Evolutionary conservation across 768 basidiomycete genomes (phyloP).

Genomic region (Daedaleopsis sinensis): DNA sequence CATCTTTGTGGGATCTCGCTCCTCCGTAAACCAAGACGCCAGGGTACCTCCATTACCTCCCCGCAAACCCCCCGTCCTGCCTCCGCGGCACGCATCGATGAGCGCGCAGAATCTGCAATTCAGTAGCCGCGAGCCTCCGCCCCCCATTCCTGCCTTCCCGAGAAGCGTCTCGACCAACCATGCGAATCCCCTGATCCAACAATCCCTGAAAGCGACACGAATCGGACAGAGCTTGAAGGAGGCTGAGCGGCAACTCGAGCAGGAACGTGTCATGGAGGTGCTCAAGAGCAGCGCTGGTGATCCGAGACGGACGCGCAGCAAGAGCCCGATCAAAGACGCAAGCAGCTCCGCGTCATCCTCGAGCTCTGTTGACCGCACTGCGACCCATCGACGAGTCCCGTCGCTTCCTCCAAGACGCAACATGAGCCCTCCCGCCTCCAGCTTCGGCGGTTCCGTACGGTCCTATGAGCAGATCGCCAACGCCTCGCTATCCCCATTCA

Average conservation of each 20-base stretch:
- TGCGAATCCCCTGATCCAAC: conserved; percentile 61
- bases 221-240: conserved; percentile 71
- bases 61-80: conserved; percentile 46
- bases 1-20: conserved; percentile 13
- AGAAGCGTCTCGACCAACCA: conserved; percentile 23
- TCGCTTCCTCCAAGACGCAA: conserved; percentile 40
- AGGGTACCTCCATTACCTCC: conserved; percentile 53
- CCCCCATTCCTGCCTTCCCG: conserved; percentile 20
- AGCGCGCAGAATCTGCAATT: conserved; percentile 11
- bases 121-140: neutral
- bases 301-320: conserved; percentile 24
- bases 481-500: conserved; percentile 30
- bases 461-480: conserved; percentile 48
- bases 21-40: conserved; percentile 8
- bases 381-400: conserved; percentile 27
- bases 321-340: conserved; percentile 24
- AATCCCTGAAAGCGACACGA: conserved; percentile 74
- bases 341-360: conserved; percentile 16
- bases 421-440: conserved; percentile 37
- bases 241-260: conserved; percentile 67
- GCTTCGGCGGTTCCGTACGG: conserved; percentile 35
- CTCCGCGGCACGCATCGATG: conserved; percentile 42
- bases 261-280: conserved; percentile 70
- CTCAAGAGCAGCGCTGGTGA: conserved; percentile 56
- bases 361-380: conserved; percentile 16